Evolutionary conservation across 2,329 filamentous ascomycete species (phyloP).

Genomic region (Pseudopyricularia javanii): DNA sequence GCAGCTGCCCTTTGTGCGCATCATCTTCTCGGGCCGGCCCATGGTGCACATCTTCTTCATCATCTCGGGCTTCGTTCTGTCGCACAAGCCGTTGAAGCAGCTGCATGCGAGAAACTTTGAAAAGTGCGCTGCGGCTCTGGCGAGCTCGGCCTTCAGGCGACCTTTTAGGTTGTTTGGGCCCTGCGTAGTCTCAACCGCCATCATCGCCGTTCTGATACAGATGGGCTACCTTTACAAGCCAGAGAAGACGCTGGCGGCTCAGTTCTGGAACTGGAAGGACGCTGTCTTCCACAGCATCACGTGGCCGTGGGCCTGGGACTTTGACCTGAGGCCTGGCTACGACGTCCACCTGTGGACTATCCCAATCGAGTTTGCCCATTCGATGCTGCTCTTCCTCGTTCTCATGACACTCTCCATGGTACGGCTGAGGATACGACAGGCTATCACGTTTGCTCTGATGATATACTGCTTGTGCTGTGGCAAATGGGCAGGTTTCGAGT

Average conservation of each 20-base stretch:
- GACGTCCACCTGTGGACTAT: conserved; percentile 53
- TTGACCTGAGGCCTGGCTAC: conserved; percentile 35
- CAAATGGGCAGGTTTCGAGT: conserved; percentile 43
- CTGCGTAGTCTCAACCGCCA: conserved; percentile 34
- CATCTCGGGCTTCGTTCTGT: conserved; percentile 48
- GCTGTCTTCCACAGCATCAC: conserved; percentile 39
- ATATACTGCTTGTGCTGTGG: conserved; percentile 32
- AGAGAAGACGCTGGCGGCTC: conserved; percentile 21
- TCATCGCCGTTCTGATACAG: conserved; percentile 29
- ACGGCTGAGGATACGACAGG: conserved; percentile 26
- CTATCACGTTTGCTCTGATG: conserved; percentile 26
- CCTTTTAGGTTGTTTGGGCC: conserved; percentile 39
- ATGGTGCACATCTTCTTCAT: conserved; percentile 51
- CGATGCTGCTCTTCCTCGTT: conserved; percentile 42
- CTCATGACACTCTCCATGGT: conserved; percentile 36
- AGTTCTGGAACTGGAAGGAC: conserved; percentile 31
- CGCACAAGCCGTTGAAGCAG: conserved; percentile 37
- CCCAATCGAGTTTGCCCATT: conserved; percentile 46
- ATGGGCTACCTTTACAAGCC: conserved; percentile 37
- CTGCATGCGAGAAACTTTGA: too few species aligned
- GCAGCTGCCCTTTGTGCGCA: conserved; percentile 39
- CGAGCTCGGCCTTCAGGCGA: conserved; percentile 38
- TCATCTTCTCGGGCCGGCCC: conserved; percentile 41
- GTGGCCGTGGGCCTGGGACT: conserved; percentile 42
- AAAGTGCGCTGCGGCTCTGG: conserved; percentile 20